Evolutionary conservation across 352 stramenopile genomes (phyloP).

Genomic region (Globisporangium nodosum): DNA sequence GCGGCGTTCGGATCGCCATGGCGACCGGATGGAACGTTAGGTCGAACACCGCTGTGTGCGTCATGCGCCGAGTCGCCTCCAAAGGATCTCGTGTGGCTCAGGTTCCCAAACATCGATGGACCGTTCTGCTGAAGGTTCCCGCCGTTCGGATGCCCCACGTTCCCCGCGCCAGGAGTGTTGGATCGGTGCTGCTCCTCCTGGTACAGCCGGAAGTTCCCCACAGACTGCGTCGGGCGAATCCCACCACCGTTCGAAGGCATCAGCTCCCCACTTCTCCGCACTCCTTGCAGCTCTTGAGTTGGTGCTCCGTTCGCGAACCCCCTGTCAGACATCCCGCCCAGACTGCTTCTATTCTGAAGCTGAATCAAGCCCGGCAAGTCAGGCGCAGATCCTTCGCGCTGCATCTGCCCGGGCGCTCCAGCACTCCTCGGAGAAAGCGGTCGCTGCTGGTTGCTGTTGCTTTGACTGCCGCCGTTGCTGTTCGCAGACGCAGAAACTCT

Average conservation of each 20-base stretch:
- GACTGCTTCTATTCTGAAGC: constrained; percentile 8
- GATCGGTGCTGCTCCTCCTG: constrained; percentile 35
- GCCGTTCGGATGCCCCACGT: neutral
- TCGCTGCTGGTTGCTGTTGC: neutral
- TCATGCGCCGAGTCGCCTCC: neutral
- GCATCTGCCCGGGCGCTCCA: constrained; percentile 17
- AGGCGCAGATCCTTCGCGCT: constrained; percentile 34
- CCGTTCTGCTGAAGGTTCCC: neutral
- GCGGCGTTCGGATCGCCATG: constrained; percentile 1
- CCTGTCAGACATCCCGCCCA: constrained; percentile 5
- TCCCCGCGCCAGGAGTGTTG: neutral
- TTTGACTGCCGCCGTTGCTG: neutral
- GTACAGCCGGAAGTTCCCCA: constrained; percentile 74
- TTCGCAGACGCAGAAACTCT: constrained; percentile 9
- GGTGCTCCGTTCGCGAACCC: constrained; percentile 10
- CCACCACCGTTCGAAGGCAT: constrained; percentile 16
- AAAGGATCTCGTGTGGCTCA: constrained; percentile 7
- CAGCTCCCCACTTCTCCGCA: constrained; percentile 18
- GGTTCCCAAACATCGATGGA: constrained; percentile 15
- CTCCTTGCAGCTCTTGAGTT: constrained; percentile 16
- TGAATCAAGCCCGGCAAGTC: constrained; percentile 16
- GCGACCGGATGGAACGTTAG: neutral
- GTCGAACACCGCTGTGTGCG: neutral
- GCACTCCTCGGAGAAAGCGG: constrained; percentile 5
- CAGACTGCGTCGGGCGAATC: constrained; percentile 57